A percentile compares a stretch with the other conserved stretches of the same genome.
Conservation (phyloP, 192 early-diverging fungal genomes). For the Oehlia diaphana region DNA sequence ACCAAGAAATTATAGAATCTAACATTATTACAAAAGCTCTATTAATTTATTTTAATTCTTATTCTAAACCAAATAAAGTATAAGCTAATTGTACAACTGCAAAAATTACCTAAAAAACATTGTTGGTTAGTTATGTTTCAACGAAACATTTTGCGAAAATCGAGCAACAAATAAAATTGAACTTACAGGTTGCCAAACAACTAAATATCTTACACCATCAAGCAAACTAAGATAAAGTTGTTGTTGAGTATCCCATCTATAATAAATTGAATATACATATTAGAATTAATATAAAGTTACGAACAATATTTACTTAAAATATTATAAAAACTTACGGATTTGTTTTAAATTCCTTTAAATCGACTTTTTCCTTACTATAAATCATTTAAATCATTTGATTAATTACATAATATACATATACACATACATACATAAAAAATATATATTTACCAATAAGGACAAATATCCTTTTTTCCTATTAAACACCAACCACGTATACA, state of each 20-base stretch:
- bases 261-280: constrained; percentile 6
- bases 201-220: constrained; percentile 56
- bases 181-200: constrained; percentile 56
- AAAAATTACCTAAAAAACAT: constrained; percentile 42
- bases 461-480: constrained; percentile 65
- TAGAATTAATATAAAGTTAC: not conserved
- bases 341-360: constrained; percentile 60
- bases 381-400: not conserved
- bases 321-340: constrained; percentile 48
- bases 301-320: not conserved
- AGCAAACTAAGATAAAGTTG: constrained; percentile 61
- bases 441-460: constrained; percentile 53
- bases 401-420: not conserved
- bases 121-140: not conserved
- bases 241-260: constrained; percentile 63
- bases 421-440: not conserved
- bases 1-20: not conserved
- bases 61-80: constrained; percentile 49
- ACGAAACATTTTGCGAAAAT: not conserved
- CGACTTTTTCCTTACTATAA: constrained; percentile 62
- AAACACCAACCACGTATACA: constrained; percentile 68
- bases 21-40: not conserved
- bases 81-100: constrained; percentile 43
- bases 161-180: not conserved
- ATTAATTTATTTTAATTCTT: not conserved